These are phyloP conservation scores for Drechslerella stenobrocha DNA, from an alignment of 2,329 filamentous ascomycete species.

Conservation along the genomic window DNA sequence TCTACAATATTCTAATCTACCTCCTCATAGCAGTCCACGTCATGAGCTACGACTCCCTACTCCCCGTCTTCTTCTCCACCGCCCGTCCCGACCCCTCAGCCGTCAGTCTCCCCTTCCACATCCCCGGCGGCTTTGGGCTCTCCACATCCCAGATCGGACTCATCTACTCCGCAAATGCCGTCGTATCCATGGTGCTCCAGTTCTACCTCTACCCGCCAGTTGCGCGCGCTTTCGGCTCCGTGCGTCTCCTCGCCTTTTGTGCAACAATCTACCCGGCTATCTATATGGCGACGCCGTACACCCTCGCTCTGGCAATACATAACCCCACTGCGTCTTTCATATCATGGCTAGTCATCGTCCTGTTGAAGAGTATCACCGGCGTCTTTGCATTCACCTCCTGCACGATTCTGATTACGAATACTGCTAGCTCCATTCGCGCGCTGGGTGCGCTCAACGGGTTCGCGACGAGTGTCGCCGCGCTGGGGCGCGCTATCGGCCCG, in stretches of 20 bases:
- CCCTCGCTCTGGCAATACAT: conserved; percentile 62
- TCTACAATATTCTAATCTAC: conserved; percentile 75
- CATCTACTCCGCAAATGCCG: conserved; percentile 80
- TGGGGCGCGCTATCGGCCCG: conserved; percentile 78
- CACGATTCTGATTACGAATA: conserved; percentile 89
- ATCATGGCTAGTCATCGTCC: conserved; percentile 67
- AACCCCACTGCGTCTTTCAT: conserved; percentile 61
- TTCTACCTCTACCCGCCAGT: conserved; percentile 81
- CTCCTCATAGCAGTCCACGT: conserved; percentile 79
- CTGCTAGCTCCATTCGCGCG: conserved; percentile 71
- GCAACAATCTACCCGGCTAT: conserved; percentile 71
- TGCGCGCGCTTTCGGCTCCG: conserved; percentile 71
- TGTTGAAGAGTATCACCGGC: conserved; percentile 70
- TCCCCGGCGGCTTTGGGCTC: conserved; percentile 79
- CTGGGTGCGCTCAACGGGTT: conserved; percentile 89
- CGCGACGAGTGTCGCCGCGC: conserved; percentile 76
- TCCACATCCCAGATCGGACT: conserved; percentile 75
- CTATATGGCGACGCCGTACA: conserved; percentile 82
- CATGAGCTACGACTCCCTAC: conserved; percentile 81
- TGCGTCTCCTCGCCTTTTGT: conserved; percentile 72
- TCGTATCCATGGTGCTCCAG: conserved; percentile 78
- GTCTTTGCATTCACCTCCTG: conserved; percentile 87
- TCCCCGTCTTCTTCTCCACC: conserved; percentile 86
- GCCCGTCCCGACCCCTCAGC: conserved; percentile 61
- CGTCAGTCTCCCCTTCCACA: conserved; percentile 59